Conservation (phyloP, 306 rosid genomes). For the barrel medic (Medicago truncatula) region DNA sequence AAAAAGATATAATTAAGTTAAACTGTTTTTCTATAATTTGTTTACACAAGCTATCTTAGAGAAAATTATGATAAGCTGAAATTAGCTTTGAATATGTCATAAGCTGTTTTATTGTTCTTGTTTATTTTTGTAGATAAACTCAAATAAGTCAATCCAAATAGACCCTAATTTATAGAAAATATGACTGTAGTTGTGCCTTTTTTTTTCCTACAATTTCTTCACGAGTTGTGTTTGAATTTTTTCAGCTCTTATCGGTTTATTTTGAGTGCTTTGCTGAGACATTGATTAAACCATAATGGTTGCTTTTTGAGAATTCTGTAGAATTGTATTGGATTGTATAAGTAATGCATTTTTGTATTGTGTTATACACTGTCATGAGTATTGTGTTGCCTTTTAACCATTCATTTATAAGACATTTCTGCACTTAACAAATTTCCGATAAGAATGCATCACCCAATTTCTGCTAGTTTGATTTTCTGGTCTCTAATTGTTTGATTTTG, state of each 20-base stretch:
- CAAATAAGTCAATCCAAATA: too few species aligned
- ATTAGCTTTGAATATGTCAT: too few species aligned
- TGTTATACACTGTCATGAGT: background rate
- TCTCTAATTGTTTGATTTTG: background rate
- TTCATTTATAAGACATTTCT: background rate
- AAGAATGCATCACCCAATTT: background rate
- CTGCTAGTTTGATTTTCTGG: background rate
- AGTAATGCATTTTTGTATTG: background rate
- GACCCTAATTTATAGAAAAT: too few species aligned
- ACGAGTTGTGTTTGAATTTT: background rate
- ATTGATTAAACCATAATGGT: background rate
- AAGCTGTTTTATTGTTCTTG: too few species aligned
- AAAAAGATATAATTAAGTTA: too few species aligned
- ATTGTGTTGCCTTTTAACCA: background rate
- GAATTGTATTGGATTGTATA: background rate
- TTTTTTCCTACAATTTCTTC: too few species aligned
- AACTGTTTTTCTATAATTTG: too few species aligned
- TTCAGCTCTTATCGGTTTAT: background rate
- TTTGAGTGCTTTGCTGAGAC: conserved; percentile 12
- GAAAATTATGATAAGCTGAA: too few species aligned
- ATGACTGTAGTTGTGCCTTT: too few species aligned
- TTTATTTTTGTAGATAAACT: too few species aligned
- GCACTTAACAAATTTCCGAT: background rate
- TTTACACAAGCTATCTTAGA: too few species aligned
- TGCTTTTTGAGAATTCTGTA: background rate